These are phyloP conservation scores for Penicillium vulpinum DNA, from an alignment of 2,329 filamentous ascomycete genomes.

Conservation along the genomic window DNA sequence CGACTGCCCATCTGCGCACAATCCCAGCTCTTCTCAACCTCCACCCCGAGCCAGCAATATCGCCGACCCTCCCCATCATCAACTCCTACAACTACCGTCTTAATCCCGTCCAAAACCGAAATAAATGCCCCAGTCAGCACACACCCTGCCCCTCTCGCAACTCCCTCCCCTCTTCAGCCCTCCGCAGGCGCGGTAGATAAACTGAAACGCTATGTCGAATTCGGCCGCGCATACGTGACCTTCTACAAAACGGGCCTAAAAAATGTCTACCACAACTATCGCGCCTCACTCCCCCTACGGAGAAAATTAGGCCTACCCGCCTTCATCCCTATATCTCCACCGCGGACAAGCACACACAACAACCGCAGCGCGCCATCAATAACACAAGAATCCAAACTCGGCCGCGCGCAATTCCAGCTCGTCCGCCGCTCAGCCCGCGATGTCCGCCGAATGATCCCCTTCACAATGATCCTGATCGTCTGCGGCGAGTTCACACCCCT, in stretches of 20 bases:
- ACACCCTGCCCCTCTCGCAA: slow-evolving; percentile 66
- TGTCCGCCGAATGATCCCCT: slow-evolving; percentile 73
- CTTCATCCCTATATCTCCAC: slow-evolving; percentile 38
- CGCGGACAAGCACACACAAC: slow-evolving; percentile 11
- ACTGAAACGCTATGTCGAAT: slow-evolving; percentile 38
- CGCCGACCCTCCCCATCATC: slow-evolving; percentile 9
- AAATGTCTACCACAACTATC: slow-evolving; percentile 68
- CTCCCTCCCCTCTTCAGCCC: slow-evolving; percentile 57
- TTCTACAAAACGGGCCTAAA: slow-evolving; percentile 90
- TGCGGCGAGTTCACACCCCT: slow-evolving; percentile 87
- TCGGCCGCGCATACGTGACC: slow-evolving; percentile 72
- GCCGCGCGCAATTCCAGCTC: slow-evolving; percentile 70
- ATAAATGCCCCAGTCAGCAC: slow-evolving; percentile 74
- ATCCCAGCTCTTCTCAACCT: slow-evolving; percentile 19
- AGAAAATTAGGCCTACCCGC: slow-evolving; percentile 31
- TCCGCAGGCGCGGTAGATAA: slow-evolving; percentile 43
- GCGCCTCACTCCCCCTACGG: slow-evolving; percentile 36
- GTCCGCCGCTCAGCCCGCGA: slow-evolving; percentile 69
- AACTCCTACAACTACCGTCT: slow-evolving; percentile 9
- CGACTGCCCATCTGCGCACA: neutral
- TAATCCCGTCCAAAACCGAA: slow-evolving; percentile 20
- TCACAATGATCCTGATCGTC: slow-evolving; percentile 71
- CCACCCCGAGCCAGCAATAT: slow-evolving; percentile 13
- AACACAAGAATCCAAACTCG: slow-evolving; percentile 37
- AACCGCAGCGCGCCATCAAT: slow-evolving; percentile 8